These are phyloP conservation scores for Tubosaeta brunneosetosa DNA, from an alignment of 768 basidiomycete genomes.

Conservation along the genomic window DNA sequence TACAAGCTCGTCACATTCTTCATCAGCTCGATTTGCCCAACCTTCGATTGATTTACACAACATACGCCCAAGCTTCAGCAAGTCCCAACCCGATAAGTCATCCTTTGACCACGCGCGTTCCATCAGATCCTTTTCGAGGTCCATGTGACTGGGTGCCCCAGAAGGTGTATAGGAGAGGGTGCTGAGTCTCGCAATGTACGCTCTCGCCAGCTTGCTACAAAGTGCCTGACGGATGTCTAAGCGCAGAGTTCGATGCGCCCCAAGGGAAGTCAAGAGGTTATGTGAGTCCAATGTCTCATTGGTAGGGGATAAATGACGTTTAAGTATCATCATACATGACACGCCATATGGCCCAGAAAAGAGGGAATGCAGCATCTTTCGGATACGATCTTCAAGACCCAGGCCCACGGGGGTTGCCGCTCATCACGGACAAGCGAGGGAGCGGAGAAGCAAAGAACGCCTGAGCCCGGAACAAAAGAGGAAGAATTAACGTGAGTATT, in stretches of 20 bases:
- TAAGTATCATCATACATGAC: conserved; percentile 59
- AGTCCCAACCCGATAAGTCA: conserved; percentile 64
- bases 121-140: conserved; percentile 59
- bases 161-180: conserved; percentile 52
- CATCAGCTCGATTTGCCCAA: conserved; percentile 46
- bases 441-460: conserved; percentile 63
- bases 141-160: conserved; percentile 55
- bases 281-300: conserved; percentile 23
- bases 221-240: conserved; percentile 60
- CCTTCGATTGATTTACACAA: conserved; percentile 51
- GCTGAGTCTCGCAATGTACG: conserved; percentile 55
- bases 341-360: conserved; percentile 64
- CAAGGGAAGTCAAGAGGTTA: conserved; percentile 41
- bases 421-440: conserved; percentile 58
- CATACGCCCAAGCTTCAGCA: conserved; percentile 50
- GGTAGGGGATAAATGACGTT: conserved; percentile 47
- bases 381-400: conserved; percentile 50
- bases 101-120: conserved; percentile 72
- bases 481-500: conserved; percentile 54
- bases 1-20: conserved; percentile 25
- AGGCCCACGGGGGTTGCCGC: conserved; percentile 30
- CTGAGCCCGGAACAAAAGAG: conserved; percentile 66
- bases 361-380: conserved; percentile 51
- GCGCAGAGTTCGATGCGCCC: conserved; percentile 59
- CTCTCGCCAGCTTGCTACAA: conserved; percentile 57